Base-by-base conservation (phyloP, 228 moss, liverwort and hornwort genomes). In the Sphagnum fallax region DNA sequence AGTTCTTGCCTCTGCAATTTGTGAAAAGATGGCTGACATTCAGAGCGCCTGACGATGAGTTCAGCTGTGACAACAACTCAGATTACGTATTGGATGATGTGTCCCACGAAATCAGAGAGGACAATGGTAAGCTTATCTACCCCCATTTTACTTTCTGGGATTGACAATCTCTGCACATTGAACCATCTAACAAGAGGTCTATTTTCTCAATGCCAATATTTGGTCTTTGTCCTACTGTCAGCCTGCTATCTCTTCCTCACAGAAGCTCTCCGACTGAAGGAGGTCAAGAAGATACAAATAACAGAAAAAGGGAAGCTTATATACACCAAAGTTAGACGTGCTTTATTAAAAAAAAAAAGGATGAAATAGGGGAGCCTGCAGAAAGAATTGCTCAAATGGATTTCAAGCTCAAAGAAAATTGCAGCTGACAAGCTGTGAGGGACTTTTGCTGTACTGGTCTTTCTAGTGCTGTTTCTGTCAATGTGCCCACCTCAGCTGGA, bases 1-100 rank as follows among this genome's bases (percentile, higher is more conserved):
- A 80, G 82, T 80, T 78, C 65, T 87, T 82, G 87, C 78, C 80
- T 70, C 76, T 69, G 72, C 78, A 73, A 58, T 74, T 87, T 65
- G 70, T 78, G 52, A 87, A 76, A 74, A 87, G 83, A 76, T 87
- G 87, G 87, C 72, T 83, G 57, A 75, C 47, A 52, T 83, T 74
- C 68, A 68, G 65, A 32, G 76, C 68, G 47, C 83, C 61, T 6
- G 83, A 83, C 72, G 80, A 87, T 78, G 87, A 83, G 68, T 87
- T 83, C 12, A 78, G 76, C 49, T 73, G 67, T 60, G 87, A 87
- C 76, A 66, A 18, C 68, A 72, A 81, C 50, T 72, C 72, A 5
- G 75, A 69, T 68, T 67, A 32, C 2, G 0, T 32, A 32, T 32
- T 32, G 75, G 81, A 93, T 80, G 84, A 88, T 75, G 79, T 65